Evolutionary conservation across 2,329 filamentous ascomycete genomes (phyloP).

Genomic region (Cytospora schulzeri): DNA sequence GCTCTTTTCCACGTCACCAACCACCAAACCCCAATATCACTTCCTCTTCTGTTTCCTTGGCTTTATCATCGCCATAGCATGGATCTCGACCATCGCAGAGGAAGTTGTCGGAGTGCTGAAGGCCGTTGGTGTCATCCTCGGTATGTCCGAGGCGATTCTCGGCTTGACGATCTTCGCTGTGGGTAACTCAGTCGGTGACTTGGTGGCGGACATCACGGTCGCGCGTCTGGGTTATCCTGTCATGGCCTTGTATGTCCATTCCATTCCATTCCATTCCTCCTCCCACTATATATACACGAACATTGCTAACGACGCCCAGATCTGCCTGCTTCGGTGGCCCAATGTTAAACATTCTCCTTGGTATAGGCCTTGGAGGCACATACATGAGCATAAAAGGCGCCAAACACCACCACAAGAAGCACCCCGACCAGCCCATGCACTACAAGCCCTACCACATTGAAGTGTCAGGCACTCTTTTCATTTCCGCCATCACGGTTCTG

Average conservation of each 20-base stretch:
- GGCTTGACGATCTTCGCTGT: slow-evolving; percentile 96
- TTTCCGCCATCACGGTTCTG: slow-evolving; percentile 82
- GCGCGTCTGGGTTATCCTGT: slow-evolving; percentile 92
- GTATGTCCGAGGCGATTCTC: slow-evolving; percentile 92
- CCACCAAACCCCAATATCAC: slow-evolving; percentile 71
- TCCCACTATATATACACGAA: neutral
- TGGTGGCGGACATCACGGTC: slow-evolving; percentile 93
- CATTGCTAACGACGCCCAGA: slow-evolving; percentile 40
- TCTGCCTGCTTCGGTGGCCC: slow-evolving; percentile 97
- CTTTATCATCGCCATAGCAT: slow-evolving; percentile 88
- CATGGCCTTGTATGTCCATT: slow-evolving; percentile 72
- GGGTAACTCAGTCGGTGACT: slow-evolving; percentile 90
- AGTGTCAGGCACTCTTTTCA: slow-evolving; percentile 80
- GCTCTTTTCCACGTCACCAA: slow-evolving; percentile 67
- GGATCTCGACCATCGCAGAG: slow-evolving; percentile 94
- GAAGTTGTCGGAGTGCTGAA: slow-evolving; percentile 96
- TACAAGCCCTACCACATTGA: slow-evolving; percentile 82
- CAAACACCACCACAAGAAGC: slow-evolving; percentile 64
- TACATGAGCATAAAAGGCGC: slow-evolving; percentile 81
- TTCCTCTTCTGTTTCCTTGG: slow-evolving; percentile 83
- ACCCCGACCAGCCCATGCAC: slow-evolving; percentile 64
- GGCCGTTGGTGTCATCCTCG: slow-evolving; percentile 85
- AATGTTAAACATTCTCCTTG: slow-evolving; percentile 95
- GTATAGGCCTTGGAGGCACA: slow-evolving; percentile 86
- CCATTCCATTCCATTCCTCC: neutral